A percentile compares a stretch with the other conserved stretches of the same genome.
Conservation (phyloP, 495 filamentous ascomycete genomes). For the Coniosporium apollinis region DNA sequence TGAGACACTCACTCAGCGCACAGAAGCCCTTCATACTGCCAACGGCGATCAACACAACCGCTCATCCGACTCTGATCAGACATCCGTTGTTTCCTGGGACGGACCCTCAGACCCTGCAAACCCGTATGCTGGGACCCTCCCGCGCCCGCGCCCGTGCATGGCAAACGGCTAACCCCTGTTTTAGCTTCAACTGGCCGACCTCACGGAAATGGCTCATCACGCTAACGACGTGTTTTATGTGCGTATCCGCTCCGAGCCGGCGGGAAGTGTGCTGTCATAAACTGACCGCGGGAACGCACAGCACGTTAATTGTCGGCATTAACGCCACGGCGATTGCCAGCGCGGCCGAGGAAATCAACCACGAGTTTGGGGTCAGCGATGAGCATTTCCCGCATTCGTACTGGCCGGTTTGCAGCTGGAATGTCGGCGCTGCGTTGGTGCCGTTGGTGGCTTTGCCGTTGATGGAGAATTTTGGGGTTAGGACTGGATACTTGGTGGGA, state of each 20-base stretch:
- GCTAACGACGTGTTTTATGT: constrained; percentile 15
- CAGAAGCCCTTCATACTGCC: too few species aligned
- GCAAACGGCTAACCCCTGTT: not conserved
- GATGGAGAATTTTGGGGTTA: constrained; percentile 35
- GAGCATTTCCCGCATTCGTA: constrained; percentile 33
- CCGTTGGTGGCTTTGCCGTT: constrained; percentile 33
- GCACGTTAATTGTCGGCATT: constrained; percentile 6
- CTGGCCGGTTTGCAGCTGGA: constrained; percentile 37
- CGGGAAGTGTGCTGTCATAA: not conserved
- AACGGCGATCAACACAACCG: too few species aligned
- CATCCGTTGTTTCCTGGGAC: constrained; percentile 12
- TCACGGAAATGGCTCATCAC: constrained; percentile 20
- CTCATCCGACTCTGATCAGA: not conserved
- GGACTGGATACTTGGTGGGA: constrained; percentile 25
- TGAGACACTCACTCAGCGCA: too few species aligned
- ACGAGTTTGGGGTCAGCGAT: constrained; percentile 25
- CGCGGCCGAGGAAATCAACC: constrained; percentile 6
- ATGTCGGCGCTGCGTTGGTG: constrained; percentile 28
- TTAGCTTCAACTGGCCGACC: constrained; percentile 13
- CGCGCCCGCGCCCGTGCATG: not conserved
- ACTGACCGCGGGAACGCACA: not conserved
- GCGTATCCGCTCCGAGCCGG: not conserved
- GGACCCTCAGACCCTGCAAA: constrained; percentile 14
- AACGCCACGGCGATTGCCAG: constrained; percentile 14
- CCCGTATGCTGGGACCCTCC: constrained; percentile 5